These are phyloP conservation scores for Aspergillus nomiae DNA, from an alignment of 2,329 filamentous ascomycete genomes.

Conservation along the genomic window DNA sequence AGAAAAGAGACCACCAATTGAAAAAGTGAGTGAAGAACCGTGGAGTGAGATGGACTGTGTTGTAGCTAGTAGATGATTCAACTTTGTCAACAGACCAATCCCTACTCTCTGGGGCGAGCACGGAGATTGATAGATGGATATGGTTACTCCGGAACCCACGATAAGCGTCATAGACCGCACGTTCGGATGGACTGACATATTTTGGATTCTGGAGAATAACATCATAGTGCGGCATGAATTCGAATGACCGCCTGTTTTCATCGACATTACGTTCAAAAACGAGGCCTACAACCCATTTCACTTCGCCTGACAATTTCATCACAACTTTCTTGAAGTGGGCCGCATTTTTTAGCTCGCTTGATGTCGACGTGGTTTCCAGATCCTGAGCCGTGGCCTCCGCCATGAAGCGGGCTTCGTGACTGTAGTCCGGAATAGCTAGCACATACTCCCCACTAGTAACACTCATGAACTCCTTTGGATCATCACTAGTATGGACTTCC, in stretches of 20 bases:
- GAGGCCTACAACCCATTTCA: constrained; percentile 86
- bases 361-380: constrained; percentile 61
- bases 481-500: constrained; percentile 79
- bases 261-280: constrained; percentile 86
- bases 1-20: constrained; percentile 96
- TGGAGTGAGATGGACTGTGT: constrained; percentile 90
- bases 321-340: constrained; percentile 97
- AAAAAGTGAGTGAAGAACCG: constrained; percentile 99
- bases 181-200: constrained; percentile 62
- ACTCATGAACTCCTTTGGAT: constrained; percentile 91
- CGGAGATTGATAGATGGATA: constrained; percentile 91
- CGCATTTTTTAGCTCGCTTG: constrained; percentile 67
- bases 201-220: constrained; percentile 81
- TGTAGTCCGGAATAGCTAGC: constrained; percentile 90
- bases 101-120: constrained; percentile 81
- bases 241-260: constrained; percentile 73
- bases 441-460: constrained; percentile 96
- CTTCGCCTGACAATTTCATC: constrained; percentile 97
- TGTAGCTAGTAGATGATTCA: constrained; percentile 85
- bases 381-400: constrained; percentile 49
- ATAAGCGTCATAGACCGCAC: constrained; percentile 82
- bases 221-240: constrained; percentile 90
- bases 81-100: constrained; percentile 79
- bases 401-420: constrained; percentile 76
- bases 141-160: constrained; percentile 94